Percentiles rank a stretch among this genome's conserved stretches.
Conservation (phyloP, 352 stramenopile species). For the Thalassiosira mediterranea region DNA sequence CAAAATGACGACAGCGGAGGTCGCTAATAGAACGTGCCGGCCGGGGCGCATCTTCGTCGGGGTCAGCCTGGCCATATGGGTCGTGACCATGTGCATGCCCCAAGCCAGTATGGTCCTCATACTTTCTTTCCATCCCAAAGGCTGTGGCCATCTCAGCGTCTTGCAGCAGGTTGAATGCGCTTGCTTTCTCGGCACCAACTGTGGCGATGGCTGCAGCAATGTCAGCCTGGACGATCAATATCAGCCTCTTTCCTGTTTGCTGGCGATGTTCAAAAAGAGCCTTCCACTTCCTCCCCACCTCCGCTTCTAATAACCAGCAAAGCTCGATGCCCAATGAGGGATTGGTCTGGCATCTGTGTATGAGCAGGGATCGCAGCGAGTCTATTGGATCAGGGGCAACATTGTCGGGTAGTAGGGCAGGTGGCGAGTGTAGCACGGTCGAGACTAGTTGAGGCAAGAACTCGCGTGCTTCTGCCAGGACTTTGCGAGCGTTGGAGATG, state of each 20-base stretch:
- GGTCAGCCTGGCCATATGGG: neutral
- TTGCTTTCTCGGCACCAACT: conserved; percentile 76
- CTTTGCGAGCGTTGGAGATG: conserved; percentile 22
- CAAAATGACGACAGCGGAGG: conserved; percentile 81
- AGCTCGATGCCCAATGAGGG: conserved; percentile 80
- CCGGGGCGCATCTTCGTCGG: conserved; percentile 15
- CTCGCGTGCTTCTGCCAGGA: conserved; percentile 56
- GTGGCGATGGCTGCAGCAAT: conserved; percentile 75
- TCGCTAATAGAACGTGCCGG: conserved; percentile 69
- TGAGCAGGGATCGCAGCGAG: conserved; percentile 67
- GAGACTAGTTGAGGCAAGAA: conserved; percentile 82
- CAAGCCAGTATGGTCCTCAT: conserved; percentile 13
- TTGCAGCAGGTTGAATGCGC: conserved; percentile 82
- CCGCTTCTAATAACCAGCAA: conserved; percentile 84
- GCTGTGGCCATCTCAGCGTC: conserved; percentile 80
- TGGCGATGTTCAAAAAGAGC: conserved; percentile 81
- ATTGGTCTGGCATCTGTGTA: conserved; percentile 69
- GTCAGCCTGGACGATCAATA: conserved; percentile 79
- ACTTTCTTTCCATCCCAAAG: conserved; percentile 65
- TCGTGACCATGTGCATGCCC: conserved; percentile 7
- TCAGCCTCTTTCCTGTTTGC: conserved; percentile 77
- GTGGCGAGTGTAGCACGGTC: conserved; percentile 74
- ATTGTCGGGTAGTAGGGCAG: conserved; percentile 48
- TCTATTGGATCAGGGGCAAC: conserved; percentile 68
- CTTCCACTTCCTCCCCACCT: conserved; percentile 82